Percentiles rank a stretch among this genome's conserved stretches.
phyloP scores from a whole-genome alignment of 345 rosid genomes.

The Tarenaya hassleriana region DNA sequence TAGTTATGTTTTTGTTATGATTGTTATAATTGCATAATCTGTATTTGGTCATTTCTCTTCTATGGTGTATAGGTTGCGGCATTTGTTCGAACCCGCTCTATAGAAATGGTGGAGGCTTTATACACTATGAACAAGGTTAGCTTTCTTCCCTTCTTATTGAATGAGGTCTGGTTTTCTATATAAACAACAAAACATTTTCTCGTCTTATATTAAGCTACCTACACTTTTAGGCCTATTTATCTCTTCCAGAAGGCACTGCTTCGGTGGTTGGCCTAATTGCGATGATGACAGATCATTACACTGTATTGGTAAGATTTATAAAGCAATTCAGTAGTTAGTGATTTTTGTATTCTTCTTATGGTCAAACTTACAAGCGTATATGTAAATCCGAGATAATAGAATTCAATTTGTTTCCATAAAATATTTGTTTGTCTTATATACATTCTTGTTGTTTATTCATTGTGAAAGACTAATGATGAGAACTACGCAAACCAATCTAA shows the following conservation, averaged over 20 bases:
- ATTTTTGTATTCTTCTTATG: constrained; percentile 14
- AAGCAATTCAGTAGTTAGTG: constrained; percentile 13
- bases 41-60: constrained; percentile 12
- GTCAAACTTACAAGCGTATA: constrained; percentile 7
- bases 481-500: constrained; percentile 3
- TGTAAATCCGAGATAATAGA: constrained; percentile 15
- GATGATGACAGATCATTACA: constrained; percentile 85
- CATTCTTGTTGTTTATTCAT: constrained; percentile 9
- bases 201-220: constrained; percentile 13
- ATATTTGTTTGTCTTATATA: constrained; percentile 11
- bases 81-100: constrained; percentile 50
- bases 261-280: constrained; percentile 78
- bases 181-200: background rate
- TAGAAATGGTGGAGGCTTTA: constrained; percentile 73
- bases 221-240: constrained; percentile 72
- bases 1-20: constrained; percentile 14
- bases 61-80: constrained; percentile 49
- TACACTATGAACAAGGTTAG: constrained; percentile 70
- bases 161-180: constrained; percentile 5
- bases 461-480: constrained; percentile 13
- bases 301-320: constrained; percentile 42
- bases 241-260: constrained; percentile 84
- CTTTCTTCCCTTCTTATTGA: constrained; percentile 10
- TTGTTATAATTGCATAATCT: constrained; percentile 15
- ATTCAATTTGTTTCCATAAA: constrained; percentile 11